Evolutionary conservation across 2,329 filamentous ascomycete genomes (phyloP).

Genomic region (Arthrobotrys sinensis): DNA sequence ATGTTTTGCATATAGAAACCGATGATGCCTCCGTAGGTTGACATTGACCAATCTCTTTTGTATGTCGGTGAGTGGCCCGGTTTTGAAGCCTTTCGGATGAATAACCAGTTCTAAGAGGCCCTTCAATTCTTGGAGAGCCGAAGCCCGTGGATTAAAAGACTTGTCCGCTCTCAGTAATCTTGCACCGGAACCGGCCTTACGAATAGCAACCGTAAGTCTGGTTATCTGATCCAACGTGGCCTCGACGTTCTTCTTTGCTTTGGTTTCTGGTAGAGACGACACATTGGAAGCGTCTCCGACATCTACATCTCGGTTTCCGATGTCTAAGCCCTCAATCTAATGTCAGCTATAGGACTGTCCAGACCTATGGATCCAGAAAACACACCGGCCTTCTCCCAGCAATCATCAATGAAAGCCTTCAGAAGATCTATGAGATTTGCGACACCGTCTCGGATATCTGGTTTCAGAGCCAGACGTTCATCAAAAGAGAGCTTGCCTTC

Average conservation of each 20-base stretch:
- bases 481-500: constrained; percentile 39
- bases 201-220: constrained; percentile 22
- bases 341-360: too few relatives aligned
- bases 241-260: constrained; percentile 9
- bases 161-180: constrained; percentile 18
- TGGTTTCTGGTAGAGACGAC: not conserved
- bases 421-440: constrained; percentile 29
- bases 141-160: not conserved
- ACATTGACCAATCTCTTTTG: constrained; percentile 16
- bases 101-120: constrained; percentile 3
- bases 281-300: not conserved
- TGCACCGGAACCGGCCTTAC: constrained; percentile 16
- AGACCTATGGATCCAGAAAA: too few relatives aligned
- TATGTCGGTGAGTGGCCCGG: not conserved
- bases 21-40: constrained; percentile 16
- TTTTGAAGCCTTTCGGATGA: constrained; percentile 19
- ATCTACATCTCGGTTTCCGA: not conserved
- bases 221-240: constrained; percentile 12
- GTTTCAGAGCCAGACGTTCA: constrained; percentile 27
- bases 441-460: constrained; percentile 14
- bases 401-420: constrained; percentile 31
- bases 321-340: too few relatives aligned
- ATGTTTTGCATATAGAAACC: constrained; percentile 6
- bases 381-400: constrained; percentile 17
- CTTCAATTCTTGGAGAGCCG: not conserved